These are phyloP conservation scores for Aureococcus anophagefferens DNA, from an alignment of 108 stramenopile genomes.

Conservation along the genomic window DNA sequence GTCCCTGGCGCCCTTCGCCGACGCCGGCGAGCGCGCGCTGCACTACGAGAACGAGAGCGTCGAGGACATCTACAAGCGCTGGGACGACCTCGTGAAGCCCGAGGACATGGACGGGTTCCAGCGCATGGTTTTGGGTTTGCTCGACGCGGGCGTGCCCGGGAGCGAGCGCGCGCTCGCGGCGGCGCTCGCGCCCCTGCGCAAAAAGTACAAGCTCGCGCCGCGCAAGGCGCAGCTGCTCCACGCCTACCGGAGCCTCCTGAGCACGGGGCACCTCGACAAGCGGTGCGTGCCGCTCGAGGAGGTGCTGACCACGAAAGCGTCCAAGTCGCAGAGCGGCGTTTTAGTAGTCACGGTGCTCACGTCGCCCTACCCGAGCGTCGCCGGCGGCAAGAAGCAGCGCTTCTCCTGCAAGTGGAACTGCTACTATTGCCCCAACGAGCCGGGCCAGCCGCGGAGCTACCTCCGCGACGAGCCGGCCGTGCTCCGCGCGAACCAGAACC, in stretches of 20 bases:
- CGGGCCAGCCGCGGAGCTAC: slow-evolving; percentile 34
- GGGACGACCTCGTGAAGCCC: slow-evolving; percentile 1
- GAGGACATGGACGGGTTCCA: slow-evolving; percentile 1
- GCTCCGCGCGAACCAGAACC: slow-evolving; percentile 26
- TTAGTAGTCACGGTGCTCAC: slow-evolving; percentile 37
- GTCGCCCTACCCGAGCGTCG: slow-evolving; percentile 21
- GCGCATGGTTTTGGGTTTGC: not conserved
- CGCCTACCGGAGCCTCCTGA: slow-evolving; percentile 5
- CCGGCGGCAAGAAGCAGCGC: slow-evolving; percentile 24
- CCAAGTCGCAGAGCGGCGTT: slow-evolving; percentile 18
- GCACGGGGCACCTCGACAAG: no score
- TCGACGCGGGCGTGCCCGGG: not conserved
- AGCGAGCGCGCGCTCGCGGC: not conserved
- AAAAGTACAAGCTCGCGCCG: not conserved
- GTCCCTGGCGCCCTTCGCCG: not conserved
- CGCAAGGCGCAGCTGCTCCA: slow-evolving; percentile 16
- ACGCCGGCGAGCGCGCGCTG: slow-evolving; percentile 10
- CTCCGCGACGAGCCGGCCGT: slow-evolving; percentile 39
- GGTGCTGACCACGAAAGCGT: slow-evolving; percentile 9
- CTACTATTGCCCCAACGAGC: slow-evolving; percentile 41
- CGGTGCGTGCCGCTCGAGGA: not conserved
- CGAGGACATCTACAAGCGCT: slow-evolving; percentile 9
- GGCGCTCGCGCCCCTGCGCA: not conserved
- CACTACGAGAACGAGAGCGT: slow-evolving; percentile 10
- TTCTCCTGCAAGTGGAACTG: slow-evolving; percentile 41